A percentile compares a stretch with the other conserved stretches of the same genome.
phyloP scores from a whole-genome alignment of 768 basidiomycete genomes.

The Gloeopeniophorella convolvens region DNA sequence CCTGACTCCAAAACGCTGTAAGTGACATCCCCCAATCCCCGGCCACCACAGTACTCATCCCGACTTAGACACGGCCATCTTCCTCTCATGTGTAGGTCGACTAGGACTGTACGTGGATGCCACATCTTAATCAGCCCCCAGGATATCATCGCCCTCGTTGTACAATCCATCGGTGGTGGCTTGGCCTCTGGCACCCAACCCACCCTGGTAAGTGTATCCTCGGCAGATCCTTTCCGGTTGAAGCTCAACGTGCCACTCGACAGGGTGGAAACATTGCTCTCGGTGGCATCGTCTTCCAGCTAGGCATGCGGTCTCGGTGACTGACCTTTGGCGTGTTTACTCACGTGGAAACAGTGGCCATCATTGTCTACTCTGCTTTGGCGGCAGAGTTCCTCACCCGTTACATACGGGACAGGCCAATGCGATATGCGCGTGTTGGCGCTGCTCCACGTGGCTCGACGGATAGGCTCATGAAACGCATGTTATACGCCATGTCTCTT shows the following conservation, averaged over 20 bases:
- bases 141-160: constrained; percentile 15
- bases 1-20: constrained; percentile 14
- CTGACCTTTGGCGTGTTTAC: not conserved
- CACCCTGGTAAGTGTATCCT: no score
- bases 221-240: no score
- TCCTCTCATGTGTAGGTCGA: constrained; percentile 13
- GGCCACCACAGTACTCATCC: not conserved
- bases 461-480: constrained; percentile 1
- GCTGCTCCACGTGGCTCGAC: not conserved
- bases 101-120: not conserved
- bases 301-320: not conserved
- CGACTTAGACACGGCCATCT: constrained; percentile 8
- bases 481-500: constrained; percentile 8
- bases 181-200: constrained; percentile 2
- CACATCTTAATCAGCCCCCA: not conserved
- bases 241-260: not conserved
- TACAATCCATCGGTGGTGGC: constrained; percentile 15
- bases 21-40: not conserved
- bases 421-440: not conserved
- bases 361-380: constrained; percentile 5
- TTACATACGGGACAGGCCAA: not conserved
- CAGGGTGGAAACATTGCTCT: constrained; percentile 16
- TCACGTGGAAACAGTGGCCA: constrained; percentile 8
- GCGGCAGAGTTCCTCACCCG: constrained; percentile 14
- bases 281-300: constrained; percentile 16